Conservation (phyloP, 1,284 basidiomycete genomes). For the Wallemia mellicola region DNA sequence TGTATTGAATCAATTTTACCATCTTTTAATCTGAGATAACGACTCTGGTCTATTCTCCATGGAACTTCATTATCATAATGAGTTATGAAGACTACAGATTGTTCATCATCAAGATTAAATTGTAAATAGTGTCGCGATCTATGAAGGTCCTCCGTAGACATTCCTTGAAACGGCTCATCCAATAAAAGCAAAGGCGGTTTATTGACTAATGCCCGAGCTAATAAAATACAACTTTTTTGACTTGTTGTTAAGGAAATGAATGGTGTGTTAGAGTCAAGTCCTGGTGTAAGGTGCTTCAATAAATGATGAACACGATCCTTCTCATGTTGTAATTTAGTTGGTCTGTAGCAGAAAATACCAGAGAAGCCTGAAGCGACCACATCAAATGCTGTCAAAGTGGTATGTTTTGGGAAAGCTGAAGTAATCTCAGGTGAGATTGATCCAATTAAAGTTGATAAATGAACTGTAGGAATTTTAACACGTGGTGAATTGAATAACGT, state of each 20-base stretch:
- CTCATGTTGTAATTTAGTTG: conserved; percentile 18
- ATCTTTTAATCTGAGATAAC: not conserved
- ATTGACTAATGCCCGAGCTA: conserved; percentile 52
- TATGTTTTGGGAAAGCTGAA: conserved; percentile 56
- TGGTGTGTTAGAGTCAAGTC: conserved; percentile 10
- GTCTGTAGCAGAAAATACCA: conserved; percentile 34
- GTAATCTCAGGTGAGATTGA: conserved; percentile 67
- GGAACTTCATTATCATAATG: conserved; percentile 64
- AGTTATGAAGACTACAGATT: conserved; percentile 51
- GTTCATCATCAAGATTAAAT: conserved; percentile 24
- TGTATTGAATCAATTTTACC: not conserved
- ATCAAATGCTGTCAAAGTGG: conserved; percentile 38
- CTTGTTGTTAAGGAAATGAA: conserved; percentile 35
- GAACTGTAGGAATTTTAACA: conserved; percentile 26
- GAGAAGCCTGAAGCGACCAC: conserved; percentile 60
- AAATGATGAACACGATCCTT: conserved; percentile 20
- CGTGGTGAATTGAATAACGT: conserved; percentile 40
- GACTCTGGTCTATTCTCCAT: not conserved
- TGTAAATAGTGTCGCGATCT: conserved; percentile 32
- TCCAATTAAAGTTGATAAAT: conserved; percentile 32
- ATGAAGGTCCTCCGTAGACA: conserved; percentile 44
- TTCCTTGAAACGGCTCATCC: conserved; percentile 71
- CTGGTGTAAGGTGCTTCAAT: conserved; percentile 30
- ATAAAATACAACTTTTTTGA: conserved; percentile 44
- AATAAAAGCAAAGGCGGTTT: conserved; percentile 37